phyloP scores from a whole-genome alignment of 225 moss, liverwort and hornwort species.

The Physcomitrellopsis africana region DNA sequence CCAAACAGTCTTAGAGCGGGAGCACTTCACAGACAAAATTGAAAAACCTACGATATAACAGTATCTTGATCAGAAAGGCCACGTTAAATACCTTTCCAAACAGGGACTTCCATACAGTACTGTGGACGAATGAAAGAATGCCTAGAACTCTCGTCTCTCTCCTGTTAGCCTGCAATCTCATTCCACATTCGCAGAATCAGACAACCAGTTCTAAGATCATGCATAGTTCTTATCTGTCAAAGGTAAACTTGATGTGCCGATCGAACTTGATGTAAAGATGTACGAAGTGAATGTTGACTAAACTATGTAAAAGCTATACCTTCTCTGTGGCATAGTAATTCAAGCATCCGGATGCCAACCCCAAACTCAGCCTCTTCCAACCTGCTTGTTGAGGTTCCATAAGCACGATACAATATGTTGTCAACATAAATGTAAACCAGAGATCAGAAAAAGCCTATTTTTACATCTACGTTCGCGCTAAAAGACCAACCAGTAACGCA shows the following conservation, averaged over 20 bases:
- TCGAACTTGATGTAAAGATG: no score
- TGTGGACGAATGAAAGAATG: slow-evolving; percentile 94
- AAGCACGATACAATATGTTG: background rate
- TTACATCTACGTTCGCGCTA: background rate
- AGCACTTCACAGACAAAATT: background rate
- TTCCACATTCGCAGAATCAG: background rate
- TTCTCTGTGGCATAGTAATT: slow-evolving; percentile 83
- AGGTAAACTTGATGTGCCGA: background rate
- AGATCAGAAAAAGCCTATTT: background rate
- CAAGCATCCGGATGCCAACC: slow-evolving; percentile 79
- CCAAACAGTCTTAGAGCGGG: slow-evolving; percentile 5
- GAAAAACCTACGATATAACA: slow-evolving; percentile 20
- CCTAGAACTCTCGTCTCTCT: slow-evolving; percentile 86
- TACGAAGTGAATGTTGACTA: background rate
- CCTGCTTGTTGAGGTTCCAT: slow-evolving; percentile 35
- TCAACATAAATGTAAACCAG: background rate
- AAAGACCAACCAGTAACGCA: background rate
- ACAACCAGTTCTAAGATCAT: background rate
- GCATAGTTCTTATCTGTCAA: background rate
- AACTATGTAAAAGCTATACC: slow-evolving; percentile 42
- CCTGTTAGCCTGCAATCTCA: slow-evolving; percentile 68
- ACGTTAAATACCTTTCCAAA: slow-evolving; percentile 78
- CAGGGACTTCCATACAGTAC: slow-evolving; percentile 88
- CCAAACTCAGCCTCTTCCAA: slow-evolving; percentile 89
- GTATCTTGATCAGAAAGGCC: slow-evolving; percentile 19